Percentiles rank a stretch among this genome's conserved stretches.
These are phyloP conservation scores for Diaporthe sp. DNA, from an alignment of 2,329 filamentous ascomycete genomes.

Conservation along the genomic window DNA sequence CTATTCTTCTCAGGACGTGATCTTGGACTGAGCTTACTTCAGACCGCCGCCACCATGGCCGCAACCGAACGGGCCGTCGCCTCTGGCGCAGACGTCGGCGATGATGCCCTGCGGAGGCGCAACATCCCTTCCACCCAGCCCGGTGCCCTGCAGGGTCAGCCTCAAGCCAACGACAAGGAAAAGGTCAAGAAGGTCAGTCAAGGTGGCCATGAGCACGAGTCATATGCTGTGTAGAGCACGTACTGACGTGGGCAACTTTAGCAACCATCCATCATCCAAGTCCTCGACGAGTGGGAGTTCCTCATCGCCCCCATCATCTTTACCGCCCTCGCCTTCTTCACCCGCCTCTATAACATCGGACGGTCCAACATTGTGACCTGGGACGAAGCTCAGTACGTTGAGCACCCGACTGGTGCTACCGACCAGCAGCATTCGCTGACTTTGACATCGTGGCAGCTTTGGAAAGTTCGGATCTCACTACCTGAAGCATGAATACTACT, in stretches of 20 bases:
- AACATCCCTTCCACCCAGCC: conserved; percentile 60
- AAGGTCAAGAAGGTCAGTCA: conserved; percentile 67
- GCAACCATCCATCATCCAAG: conserved; percentile 71
- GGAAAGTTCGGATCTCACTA: conserved; percentile 99
- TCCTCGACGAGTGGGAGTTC: conserved; percentile 75
- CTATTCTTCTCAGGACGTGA: neutral
- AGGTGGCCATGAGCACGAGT: neutral
- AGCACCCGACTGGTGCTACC: conserved; percentile 30
- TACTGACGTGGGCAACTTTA: conserved; percentile 48
- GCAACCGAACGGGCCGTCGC: conserved; percentile 66
- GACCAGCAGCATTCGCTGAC: conserved; percentile 47
- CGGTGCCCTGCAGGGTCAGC: conserved; percentile 40
- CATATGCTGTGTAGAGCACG: neutral
- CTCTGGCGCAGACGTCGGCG: conserved; percentile 72
- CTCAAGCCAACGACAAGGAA: conserved; percentile 72
- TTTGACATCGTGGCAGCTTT: conserved; percentile 68
- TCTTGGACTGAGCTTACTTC: neutral
- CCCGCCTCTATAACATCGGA: conserved; percentile 78
- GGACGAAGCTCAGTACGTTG: conserved; percentile 75
- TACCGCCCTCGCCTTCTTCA: conserved; percentile 74
- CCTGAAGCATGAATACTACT: conserved; percentile 99
- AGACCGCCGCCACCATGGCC: conserved; percentile 59
- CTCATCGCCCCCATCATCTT: conserved; percentile 74
- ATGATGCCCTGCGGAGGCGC: conserved; percentile 71
- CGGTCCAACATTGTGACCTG: conserved; percentile 76